Evolutionary conservation across 1,139 yeast species (phyloP).

Genomic region (Lodderomyces theae): DNA sequence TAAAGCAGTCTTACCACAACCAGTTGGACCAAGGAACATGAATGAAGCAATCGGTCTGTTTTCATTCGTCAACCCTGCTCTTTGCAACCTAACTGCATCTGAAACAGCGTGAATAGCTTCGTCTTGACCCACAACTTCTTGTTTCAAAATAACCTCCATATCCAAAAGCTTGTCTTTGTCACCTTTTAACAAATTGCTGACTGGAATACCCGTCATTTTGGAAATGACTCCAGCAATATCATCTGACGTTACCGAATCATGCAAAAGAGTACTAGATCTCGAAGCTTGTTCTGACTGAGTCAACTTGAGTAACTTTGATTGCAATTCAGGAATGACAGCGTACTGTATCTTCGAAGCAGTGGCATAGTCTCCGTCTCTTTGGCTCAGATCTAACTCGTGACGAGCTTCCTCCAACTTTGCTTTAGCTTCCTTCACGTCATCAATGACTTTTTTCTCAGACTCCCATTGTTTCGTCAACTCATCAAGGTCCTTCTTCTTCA

Average conservation of each 20-base stretch:
- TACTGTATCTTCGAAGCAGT: slow-evolving; percentile 89
- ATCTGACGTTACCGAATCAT: slow-evolving; percentile 90
- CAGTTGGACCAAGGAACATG: slow-evolving; percentile 95
- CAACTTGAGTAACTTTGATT: slow-evolving; percentile 48
- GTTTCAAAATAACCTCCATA: slow-evolving; percentile 78
- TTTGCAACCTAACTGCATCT: slow-evolving; percentile 91
- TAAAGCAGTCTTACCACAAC: slow-evolving; percentile 95
- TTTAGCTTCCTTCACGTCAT: slow-evolving; percentile 73
- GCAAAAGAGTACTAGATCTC: slow-evolving; percentile 47
- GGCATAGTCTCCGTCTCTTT: slow-evolving; percentile 82
- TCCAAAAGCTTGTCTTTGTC: slow-evolving; percentile 86
- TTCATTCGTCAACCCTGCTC: slow-evolving; percentile 94
- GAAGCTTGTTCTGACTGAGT: slow-evolving; percentile 31
- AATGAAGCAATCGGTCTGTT: slow-evolving; percentile 95
- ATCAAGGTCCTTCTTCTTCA: slow-evolving; percentile 61
- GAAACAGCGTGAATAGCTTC: slow-evolving; percentile 88
- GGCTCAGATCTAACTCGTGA: slow-evolving; percentile 76
- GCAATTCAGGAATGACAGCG: slow-evolving; percentile 77
- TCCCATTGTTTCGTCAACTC: slow-evolving; percentile 86
- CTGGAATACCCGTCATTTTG: slow-evolving; percentile 94
- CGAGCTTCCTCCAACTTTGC: slow-evolving; percentile 80
- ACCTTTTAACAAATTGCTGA: slow-evolving; percentile 87
- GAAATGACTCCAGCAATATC: slow-evolving; percentile 92
- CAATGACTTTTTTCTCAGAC: slow-evolving; percentile 70
- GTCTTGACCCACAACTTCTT: slow-evolving; percentile 90